Percentiles rank a stretch among this genome's conserved stretches.
Conservation (phyloP, 1,139 yeast species). For the Sugiyamaella paludigena region DNA sequence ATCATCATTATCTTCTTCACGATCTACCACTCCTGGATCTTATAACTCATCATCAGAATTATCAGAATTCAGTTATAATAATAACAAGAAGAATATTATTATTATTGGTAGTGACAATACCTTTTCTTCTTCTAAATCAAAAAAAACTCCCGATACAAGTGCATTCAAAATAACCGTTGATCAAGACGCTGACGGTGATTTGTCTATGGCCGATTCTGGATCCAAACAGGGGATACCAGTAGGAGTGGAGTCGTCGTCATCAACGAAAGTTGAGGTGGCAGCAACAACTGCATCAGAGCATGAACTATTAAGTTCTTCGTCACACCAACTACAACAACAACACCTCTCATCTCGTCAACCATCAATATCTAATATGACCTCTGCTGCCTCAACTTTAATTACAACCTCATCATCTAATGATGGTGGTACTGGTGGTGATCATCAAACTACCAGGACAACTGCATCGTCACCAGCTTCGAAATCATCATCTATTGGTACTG, state of each 20-base stretch:
- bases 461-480: not conserved
- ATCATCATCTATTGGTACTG: not conserved
- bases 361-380: conserved; percentile 4
- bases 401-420: not conserved
- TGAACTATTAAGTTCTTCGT: not conserved
- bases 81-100: no score
- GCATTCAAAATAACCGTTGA: conserved; percentile 14
- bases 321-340: no score
- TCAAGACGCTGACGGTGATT: conserved; percentile 11
- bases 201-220: conserved; percentile 16
- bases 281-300: conserved; percentile 5
- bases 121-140: not conserved
- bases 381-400: conserved; percentile 2
- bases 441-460: no score
- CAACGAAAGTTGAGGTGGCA: not conserved
- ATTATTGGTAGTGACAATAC: not conserved
- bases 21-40: conserved; percentile 5
- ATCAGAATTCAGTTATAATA: no score
- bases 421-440: not conserved
- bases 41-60: no score
- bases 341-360: no score
- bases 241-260: no score
- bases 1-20: conserved; percentile 5
- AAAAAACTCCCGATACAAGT: conserved; percentile 11
- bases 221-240: not conserved